These are phyloP conservation scores for Calonectria naviculata DNA, from an alignment of 2,329 filamentous ascomycete species.

Conservation along the genomic window DNA sequence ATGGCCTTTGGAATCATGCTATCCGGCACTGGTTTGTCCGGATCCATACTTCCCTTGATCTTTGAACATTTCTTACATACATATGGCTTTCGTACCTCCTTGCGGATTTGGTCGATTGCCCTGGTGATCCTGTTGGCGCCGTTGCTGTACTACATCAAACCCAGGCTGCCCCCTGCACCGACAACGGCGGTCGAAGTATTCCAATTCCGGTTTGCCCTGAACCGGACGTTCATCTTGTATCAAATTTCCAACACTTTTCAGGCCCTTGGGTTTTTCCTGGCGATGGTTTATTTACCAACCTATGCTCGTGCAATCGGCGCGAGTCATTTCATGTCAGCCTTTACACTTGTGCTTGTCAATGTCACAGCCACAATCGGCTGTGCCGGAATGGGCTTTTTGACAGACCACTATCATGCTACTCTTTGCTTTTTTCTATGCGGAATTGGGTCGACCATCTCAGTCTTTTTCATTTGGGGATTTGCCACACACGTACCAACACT, in stretches of 20 bases:
- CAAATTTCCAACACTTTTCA: neutral
- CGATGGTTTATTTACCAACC: neutral
- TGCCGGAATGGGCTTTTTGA: neutral
- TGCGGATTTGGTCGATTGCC: neutral
- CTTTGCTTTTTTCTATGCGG: neutral
- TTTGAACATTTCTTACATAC: neutral
- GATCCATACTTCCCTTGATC: neutral
- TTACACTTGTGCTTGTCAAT: constrained; percentile 2
- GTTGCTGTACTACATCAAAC: constrained; percentile 5
- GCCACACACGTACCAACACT: neutral
- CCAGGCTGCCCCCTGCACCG: neutral
- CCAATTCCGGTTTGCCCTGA: neutral
- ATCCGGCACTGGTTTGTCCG: neutral
- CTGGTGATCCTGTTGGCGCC: neutral
- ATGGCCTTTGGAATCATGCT: neutral
- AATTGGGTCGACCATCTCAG: neutral
- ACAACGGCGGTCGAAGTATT: neutral
- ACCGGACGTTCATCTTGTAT: neutral
- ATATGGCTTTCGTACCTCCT: neutral
- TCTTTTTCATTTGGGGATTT: constrained; percentile 7
- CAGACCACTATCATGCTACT: neutral
- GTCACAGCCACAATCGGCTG: neutral
- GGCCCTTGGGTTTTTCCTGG: neutral
- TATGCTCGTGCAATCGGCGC: neutral
- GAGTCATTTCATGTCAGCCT: neutral